Evolutionary conservation across 108 stramenopile genomes (phyloP), one percentile per base, ranked within the genome.

Genomic region (Chaetoceros muelleri): DNA sequence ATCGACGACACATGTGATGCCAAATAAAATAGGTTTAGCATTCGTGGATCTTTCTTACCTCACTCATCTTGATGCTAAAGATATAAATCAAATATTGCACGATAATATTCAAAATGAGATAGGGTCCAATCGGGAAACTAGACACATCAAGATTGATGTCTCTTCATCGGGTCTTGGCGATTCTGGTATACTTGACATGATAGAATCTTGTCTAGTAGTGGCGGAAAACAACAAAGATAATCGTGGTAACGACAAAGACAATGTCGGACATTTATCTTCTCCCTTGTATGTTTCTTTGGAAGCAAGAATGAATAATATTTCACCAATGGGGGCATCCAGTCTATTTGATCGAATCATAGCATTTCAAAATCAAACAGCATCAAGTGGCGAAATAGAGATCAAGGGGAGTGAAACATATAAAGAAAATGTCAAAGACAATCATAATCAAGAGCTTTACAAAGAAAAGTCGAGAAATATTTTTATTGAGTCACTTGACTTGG

Each of bases 401-500:
- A 60, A 44, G 0, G 64, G 25, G 24, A 48, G 27, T n/a, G 40
- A 28, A 18, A 53, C 44, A 18, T 50, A 22, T 1, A 44, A 45
- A 13, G 31, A 21, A 57, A 30, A 27, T 24, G 57, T 45, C 0
- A 61, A 30, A 21, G 44, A 45, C 28, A 67, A 49, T 2, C 50
- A 20, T 3, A 59, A 28, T 10, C 50, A 45, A 23, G 17, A 27
- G 48, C 30, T 34, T 44, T 29, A 45, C 34, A 22, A 7, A n/a
- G 44, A 34, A 50, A 58, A 23, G 27, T 20, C 30, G 20, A n/a
- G 30, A 25, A 57, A 31, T 13, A 55, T 61, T 17, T 24, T 28
- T 3, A 34, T 80, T 46, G 48, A 61, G 31, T 65, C 47, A 25
- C 66, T 88, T 20, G 87, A 88, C 61, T 50, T 88, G 28, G 64